Percentiles rank a stretch among this genome's conserved stretches.
These are phyloP conservation scores for Suzukiozyma palmioleophila DNA, from an alignment of 1,139 yeast genomes.

Conservation along the genomic window DNA sequence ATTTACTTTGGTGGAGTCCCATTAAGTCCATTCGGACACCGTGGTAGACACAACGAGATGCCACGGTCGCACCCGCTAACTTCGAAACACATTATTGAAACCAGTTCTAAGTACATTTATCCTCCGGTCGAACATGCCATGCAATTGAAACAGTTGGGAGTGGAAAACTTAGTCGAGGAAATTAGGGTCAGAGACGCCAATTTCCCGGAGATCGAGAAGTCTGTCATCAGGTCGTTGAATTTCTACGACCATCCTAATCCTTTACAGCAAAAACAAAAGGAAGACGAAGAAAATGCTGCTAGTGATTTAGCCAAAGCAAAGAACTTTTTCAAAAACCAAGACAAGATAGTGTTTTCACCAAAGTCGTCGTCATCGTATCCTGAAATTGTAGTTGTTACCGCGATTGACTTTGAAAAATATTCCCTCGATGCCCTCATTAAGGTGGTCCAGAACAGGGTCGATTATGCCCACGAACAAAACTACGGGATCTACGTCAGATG, in stretches of 20 bases:
- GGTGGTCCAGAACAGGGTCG: constrained; percentile 75
- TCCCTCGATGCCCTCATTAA: constrained; percentile 56
- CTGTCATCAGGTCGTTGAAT: constrained; percentile 33
- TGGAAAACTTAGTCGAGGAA: constrained; percentile 47
- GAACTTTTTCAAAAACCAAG: constrained; percentile 59
- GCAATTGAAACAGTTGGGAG: constrained; percentile 50
- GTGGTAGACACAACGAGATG: constrained; percentile 13
- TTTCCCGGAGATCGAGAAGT: constrained; percentile 35
- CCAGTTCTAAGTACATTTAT: constrained; percentile 51
- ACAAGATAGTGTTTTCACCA: constrained; percentile 53
- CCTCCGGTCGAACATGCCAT: constrained; percentile 69
- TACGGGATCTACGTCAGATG: constrained; percentile 82
- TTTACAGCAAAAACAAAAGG: constrained; percentile 28
- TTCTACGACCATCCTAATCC: constrained; percentile 45
- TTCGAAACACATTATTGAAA: constrained; percentile 31
- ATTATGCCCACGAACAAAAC: constrained; percentile 69
- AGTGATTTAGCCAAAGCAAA: constrained; percentile 44
- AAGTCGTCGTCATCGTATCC: constrained; percentile 44
- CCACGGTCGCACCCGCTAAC: constrained; percentile 36
- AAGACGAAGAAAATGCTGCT: constrained; percentile 35
- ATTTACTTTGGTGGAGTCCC: constrained; percentile 22
- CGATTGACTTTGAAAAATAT: constrained; percentile 69
- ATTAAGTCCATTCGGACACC: constrained; percentile 8
- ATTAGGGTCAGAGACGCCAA: constrained; percentile 33
- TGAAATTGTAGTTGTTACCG: constrained; percentile 73